Evolutionary conservation across 208 protist species (phyloP), one percentile per base, ranked within the genome.

Genomic region (Wallacemonas sp.): DNA sequence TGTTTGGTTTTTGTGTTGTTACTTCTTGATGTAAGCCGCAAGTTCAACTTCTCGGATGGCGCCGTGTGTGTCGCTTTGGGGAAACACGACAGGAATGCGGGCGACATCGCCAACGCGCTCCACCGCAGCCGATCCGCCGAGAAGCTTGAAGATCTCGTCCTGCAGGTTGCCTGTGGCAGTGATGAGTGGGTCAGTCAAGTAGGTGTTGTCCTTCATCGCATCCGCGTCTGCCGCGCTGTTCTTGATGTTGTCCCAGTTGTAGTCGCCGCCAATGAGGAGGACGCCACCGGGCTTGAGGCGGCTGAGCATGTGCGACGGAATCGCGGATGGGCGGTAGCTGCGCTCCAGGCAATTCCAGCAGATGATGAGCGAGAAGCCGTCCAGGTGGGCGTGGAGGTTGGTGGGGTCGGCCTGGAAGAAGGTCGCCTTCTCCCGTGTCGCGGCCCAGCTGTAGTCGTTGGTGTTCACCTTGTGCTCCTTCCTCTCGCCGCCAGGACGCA

Each of bases 331-430:
- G 23, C 79, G 79, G 57, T 86, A 93, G 67, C 86, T 90, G 54
- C 83, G 83, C 74, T 94, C 92, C 24, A 96, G 72, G 34, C 84
- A 85, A 66, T 96, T 94, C 85, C 88, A 95, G 76, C 87, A 93
- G 39, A 94, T 67, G 44, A 96, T 86, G 27, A 96, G 67, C 14
- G 85, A 83, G 60, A 93, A 92, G 36, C 81, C 30, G 26, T 80
- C 78, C 58, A 96, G 67, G 74, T 96, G 88, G 11, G 78, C 67
- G 68, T 95, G 92, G 68, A 96, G 61, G 73, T 96, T 95, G 17
- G 85, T 89, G 17, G 88, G 88, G 72, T 96, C 88, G 9, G 87
- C 79, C 80, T 96, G 92, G 65, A 87, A 92, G 65, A 96, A 96
- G 26, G 76, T 91, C 12, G 87, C 87, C 16, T 72, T 64, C 61